Evolutionary conservation across 768 basidiomycete species (phyloP).

Genomic region (Suillus fuscotomentosus): DNA sequence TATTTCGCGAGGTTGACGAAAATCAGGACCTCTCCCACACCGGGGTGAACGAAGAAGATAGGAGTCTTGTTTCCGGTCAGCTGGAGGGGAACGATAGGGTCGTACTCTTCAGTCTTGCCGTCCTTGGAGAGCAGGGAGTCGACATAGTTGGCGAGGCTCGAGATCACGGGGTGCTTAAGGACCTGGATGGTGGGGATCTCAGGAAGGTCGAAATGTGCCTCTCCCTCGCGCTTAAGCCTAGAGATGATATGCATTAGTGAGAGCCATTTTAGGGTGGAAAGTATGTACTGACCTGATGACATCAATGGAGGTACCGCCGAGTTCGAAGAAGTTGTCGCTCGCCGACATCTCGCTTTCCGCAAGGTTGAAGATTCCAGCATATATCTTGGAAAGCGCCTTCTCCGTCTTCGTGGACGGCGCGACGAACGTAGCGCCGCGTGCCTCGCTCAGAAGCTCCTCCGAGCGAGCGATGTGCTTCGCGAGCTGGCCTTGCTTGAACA

Average conservation of each 20-base stretch:
- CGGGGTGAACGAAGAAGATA: constrained; percentile 43
- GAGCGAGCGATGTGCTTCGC: constrained; percentile 27
- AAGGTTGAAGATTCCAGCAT: constrained; percentile 32
- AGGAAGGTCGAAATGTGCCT: constrained; percentile 23
- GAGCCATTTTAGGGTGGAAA: background rate
- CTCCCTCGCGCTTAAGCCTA: constrained; percentile 28
- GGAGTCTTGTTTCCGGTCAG: constrained; percentile 39
- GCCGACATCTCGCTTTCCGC: constrained; percentile 22
- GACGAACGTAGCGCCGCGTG: constrained; percentile 23
- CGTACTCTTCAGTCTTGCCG: constrained; percentile 26
- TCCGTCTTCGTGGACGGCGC: constrained; percentile 25
- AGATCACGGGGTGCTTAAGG: constrained; percentile 33
- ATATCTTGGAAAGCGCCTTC: constrained; percentile 27
- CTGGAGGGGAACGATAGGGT: constrained; percentile 42
- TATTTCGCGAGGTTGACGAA: constrained; percentile 43
- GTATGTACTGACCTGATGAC: constrained; percentile 19
- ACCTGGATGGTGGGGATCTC: constrained; percentile 40
- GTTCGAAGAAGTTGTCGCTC: constrained; percentile 39
- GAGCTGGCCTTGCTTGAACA: constrained; percentile 36
- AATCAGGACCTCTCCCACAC: constrained; percentile 40
- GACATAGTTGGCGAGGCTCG: constrained; percentile 30
- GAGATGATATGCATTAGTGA: background rate
- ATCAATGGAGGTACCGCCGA: constrained; percentile 42
- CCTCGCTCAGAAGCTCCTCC: constrained; percentile 21
- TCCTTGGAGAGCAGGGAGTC: constrained; percentile 26